Percentiles rank a stretch among this genome's conserved stretches.
Conservation (phyloP, 1,139 yeast genomes). For the Yamadazyma songkhlaensis region DNA sequence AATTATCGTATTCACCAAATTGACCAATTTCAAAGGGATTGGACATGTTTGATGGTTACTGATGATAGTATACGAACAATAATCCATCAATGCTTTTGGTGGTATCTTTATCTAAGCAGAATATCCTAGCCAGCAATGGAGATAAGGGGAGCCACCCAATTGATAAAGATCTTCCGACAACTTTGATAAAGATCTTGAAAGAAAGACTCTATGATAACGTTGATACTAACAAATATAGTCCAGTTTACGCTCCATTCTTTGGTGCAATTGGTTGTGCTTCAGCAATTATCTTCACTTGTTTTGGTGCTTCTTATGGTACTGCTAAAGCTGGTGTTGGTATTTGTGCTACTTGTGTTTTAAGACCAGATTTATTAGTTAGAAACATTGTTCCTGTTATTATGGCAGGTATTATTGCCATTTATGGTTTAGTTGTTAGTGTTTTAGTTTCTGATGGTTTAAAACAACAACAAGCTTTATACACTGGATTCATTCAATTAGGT, state of each 20-base stretch:
- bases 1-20: too few relatives aligned
- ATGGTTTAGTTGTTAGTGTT: slow-evolving; percentile 96
- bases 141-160: too few relatives aligned
- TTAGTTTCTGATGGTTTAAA: slow-evolving; percentile 87
- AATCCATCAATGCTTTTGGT: too few relatives aligned
- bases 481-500: slow-evolving; percentile 97
- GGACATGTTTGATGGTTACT: too few relatives aligned
- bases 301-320: slow-evolving; percentile 99
- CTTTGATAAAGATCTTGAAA: too few relatives aligned
- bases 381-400: slow-evolving; percentile 94
- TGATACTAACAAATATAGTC: slow-evolving; percentile 40
- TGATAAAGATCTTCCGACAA: too few relatives aligned
- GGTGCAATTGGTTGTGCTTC: slow-evolving; percentile 99
- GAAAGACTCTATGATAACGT: too few relatives aligned
- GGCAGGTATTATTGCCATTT: slow-evolving; percentile 99
- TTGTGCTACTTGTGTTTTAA: slow-evolving; percentile 95
- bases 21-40: too few relatives aligned
- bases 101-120: too few relatives aligned
- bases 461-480: slow-evolving; percentile 89
- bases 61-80: too few relatives aligned
- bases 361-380: slow-evolving; percentile 92
- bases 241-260: slow-evolving; percentile 88
- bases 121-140: too few relatives aligned
- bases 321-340: slow-evolving; percentile 99
- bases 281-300: slow-evolving; percentile 96